Base-by-base conservation (phyloP, 495 filamentous ascomycete genomes). In the Xylaria palmicola region DNA sequence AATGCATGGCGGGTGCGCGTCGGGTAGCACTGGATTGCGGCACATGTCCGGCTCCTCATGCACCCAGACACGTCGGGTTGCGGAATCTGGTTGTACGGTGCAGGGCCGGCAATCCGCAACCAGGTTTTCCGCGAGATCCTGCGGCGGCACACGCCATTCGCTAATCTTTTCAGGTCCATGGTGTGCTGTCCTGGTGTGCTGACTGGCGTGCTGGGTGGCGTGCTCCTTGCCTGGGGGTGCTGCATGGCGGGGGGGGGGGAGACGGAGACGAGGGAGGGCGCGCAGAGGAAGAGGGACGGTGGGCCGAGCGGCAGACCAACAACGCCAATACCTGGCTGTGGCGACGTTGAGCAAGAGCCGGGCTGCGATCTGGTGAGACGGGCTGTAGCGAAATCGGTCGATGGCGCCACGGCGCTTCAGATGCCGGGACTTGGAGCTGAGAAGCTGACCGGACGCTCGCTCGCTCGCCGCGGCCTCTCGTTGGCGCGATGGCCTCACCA, bases 381-480 rank as follows among this genome's bases (percentile, higher is more conserved):
- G 30, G 12, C 48, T 51, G 48, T n/a, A 36, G 15, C 13, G 15
- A 34, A 29, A 26, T 12, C 17, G 19, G 13, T 7, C 30, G 30
- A 48, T 39, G 12, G 32, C 30, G 55, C 43, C 55, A 57, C 20
- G 1, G 30, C 43, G 32, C 17, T 47, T 36, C 27, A 41, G 26
- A 36, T 49, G 27, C 44, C 26, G 45, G 36, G 44, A 48, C 17
- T n/a, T 44, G 47, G 47, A 52, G 57, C 57, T 60, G 57, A 60
- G 52, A 41, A 59, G n/a, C 12, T 4, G 19, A 20, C 27, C 2
- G 26, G 8, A 6, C 32, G 32, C 39, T 37, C 20, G 26, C n/a
- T 39, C 32, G 29, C 24, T 13, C 24, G 13, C 41, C 20, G 17
- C 17, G 34, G 20, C 9, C 17, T 41, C 45, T 59, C 36, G 36